Evolutionary conservation across 257 asterid genomes (phyloP).

Genomic region (Paulownia fortunei): DNA sequence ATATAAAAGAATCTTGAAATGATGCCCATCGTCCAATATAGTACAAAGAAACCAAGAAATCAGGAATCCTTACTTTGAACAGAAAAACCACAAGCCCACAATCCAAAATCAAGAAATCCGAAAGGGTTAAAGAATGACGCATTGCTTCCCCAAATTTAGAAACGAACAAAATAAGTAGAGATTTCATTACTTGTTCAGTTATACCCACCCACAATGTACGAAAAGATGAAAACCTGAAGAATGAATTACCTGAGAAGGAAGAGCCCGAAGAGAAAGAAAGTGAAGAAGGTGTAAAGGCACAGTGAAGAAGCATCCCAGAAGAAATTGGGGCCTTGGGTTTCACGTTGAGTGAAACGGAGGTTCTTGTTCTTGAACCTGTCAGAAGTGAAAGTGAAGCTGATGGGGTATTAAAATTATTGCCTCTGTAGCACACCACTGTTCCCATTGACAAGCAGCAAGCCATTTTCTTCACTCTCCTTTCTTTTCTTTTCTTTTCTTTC

Average conservation of each 20-base stretch:
- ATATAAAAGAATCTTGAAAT: not conserved
- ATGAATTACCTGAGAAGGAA: constrained; percentile 61
- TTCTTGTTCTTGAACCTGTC: constrained; percentile 49
- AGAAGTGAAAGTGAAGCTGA: constrained; percentile 69
- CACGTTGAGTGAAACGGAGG: constrained; percentile 42
- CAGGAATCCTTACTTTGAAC: not conserved
- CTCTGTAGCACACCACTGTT: constrained; percentile 34
- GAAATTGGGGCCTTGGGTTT: constrained; percentile 37
- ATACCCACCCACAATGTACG: not conserved
- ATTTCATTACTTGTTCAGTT: not conserved
- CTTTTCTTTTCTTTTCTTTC: not conserved
- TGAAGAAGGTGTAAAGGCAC: constrained; percentile 58
- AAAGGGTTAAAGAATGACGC: constrained; percentile 43
- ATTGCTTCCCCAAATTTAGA: not conserved
- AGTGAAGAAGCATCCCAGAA: constrained; percentile 61
- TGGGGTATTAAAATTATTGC: constrained; percentile 32
- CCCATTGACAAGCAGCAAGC: constrained; percentile 70
- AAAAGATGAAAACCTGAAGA: not conserved
- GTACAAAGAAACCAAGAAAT: not conserved
- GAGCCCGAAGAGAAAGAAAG: constrained; percentile 61
- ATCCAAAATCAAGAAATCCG: constrained; percentile 24
- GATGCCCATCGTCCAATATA: not conserved
- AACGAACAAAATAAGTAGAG: not conserved
- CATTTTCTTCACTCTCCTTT: constrained; percentile 41
- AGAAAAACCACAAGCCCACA: constrained; percentile 2